Evolutionary conservation across 495 filamentous ascomycete genomes (phyloP).

Genomic region (Podospora tetraspora): DNA sequence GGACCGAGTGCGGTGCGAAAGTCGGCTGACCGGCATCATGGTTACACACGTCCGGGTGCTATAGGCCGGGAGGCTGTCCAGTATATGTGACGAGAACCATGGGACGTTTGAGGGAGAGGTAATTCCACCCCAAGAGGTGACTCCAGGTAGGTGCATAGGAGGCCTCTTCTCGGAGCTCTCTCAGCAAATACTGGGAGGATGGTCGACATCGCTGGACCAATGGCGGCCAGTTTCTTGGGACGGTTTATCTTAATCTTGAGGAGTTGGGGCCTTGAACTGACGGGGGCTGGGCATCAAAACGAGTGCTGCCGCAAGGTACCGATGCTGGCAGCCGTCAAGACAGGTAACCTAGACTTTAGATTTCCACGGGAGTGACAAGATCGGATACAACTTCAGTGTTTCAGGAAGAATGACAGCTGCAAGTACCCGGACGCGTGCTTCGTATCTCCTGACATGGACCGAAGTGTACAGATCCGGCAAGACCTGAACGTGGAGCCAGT

Average conservation of each 20-base stretch:
- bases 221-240: neutral
- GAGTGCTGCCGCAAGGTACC: neutral
- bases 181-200: neutral
- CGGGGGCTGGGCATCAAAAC: neutral
- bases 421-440: neutral
- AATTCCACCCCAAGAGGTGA: constrained; percentile 4
- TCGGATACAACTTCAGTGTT: neutral
- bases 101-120: constrained; percentile 3
- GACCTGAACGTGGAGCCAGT: neutral
- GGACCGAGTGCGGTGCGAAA: constrained; percentile 17
- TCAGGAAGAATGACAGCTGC: constrained; percentile 4
- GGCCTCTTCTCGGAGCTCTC: constrained; percentile 2
- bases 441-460: neutral
- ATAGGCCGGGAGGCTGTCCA: constrained; percentile 2
- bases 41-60: constrained; percentile 5
- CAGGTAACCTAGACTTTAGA: neutral
- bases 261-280: neutral
- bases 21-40: constrained; percentile 25
- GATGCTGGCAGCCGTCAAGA: neutral
- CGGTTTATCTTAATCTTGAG: neutral
- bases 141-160: constrained; percentile 7
- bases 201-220: constrained; percentile 8
- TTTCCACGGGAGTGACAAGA: neutral
- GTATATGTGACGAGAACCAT: neutral
- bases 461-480: neutral